Evolutionary conservation across 208 protist species (phyloP).

Genomic region (Crithidia acanthocephali): DNA sequence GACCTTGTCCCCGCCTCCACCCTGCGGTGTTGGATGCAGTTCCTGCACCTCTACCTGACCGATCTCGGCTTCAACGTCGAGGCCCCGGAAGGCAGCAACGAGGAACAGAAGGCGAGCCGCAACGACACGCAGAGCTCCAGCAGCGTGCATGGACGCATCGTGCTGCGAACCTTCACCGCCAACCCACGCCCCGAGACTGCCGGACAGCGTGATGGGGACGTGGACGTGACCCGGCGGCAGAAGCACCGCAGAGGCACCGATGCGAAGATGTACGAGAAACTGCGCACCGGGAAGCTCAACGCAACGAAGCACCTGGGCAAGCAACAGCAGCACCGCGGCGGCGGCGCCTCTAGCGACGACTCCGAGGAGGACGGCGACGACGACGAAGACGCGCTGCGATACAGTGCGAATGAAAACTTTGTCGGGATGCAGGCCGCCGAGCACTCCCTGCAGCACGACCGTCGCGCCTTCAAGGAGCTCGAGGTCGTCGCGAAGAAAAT

Average conservation of each 20-base stretch:
- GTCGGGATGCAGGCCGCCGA: slow-evolving; percentile 76
- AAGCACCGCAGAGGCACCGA: slow-evolving; percentile 58
- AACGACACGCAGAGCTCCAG: background rate
- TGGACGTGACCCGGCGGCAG: slow-evolving; percentile 41
- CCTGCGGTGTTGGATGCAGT: slow-evolving; percentile 73
- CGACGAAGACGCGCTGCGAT: slow-evolving; percentile 36
- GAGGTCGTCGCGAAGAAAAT: slow-evolving; percentile 74
- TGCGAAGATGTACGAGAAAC: slow-evolving; percentile 78
- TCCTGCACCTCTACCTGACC: slow-evolving; percentile 65
- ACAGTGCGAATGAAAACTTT: slow-evolving; percentile 65
- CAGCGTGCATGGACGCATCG: slow-evolving; percentile 28
- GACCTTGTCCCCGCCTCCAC: slow-evolving; percentile 81
- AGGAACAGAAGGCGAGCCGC: background rate
- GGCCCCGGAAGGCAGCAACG: slow-evolving; percentile 6
- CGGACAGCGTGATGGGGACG: slow-evolving; percentile 40
- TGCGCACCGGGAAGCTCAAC: slow-evolving; percentile 64
- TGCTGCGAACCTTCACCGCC: slow-evolving; percentile 79
- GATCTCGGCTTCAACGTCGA: slow-evolving; percentile 47
- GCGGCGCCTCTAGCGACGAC: background rate
- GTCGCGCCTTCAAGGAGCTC: slow-evolving; percentile 62
- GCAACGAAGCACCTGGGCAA: slow-evolving; percentile 18
- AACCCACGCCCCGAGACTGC: slow-evolving; percentile 65
- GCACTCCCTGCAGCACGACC: slow-evolving; percentile 48
- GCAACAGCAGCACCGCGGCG: background rate
- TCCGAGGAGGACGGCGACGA: slow-evolving; percentile 20